phyloP scores from a whole-genome alignment of 345 rosid species.

The Ceriops tagal region DNA sequence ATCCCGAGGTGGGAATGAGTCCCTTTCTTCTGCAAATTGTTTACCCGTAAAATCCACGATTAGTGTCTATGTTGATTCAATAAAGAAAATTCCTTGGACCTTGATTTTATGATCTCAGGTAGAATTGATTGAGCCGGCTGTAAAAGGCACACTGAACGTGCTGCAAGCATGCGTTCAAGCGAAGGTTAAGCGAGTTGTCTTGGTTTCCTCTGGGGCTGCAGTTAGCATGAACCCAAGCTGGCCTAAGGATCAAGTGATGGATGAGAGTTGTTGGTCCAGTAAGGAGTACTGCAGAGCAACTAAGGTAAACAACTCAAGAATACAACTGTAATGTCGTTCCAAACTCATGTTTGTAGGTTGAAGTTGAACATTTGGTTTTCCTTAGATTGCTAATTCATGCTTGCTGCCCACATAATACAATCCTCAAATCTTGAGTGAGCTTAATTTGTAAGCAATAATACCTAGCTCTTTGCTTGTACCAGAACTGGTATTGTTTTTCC shows the following conservation, averaged over 20 bases:
- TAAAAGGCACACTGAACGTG: slow-evolving; percentile 64
- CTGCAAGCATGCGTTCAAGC: slow-evolving; percentile 57
- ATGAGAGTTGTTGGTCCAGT: slow-evolving; percentile 67
- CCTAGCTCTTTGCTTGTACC: slow-evolving; percentile 10
- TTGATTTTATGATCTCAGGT: slow-evolving; percentile 25
- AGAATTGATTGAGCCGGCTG: slow-evolving; percentile 60
- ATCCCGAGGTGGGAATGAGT: slow-evolving; percentile 29
- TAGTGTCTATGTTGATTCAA: background rate
- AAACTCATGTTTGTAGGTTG: background rate
- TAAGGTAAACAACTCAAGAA: slow-evolving; percentile 28
- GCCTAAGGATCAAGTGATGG: slow-evolving; percentile 45
- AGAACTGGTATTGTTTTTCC: slow-evolving; percentile 72
- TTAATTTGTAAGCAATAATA: slow-evolving; percentile 3
- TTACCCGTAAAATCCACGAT: background rate
- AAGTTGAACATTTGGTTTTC: background rate
- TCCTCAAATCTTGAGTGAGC: background rate
- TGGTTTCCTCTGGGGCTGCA: slow-evolving; percentile 61
- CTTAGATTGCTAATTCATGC: background rate
- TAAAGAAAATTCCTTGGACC: background rate
- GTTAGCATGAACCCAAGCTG: slow-evolving; percentile 49
- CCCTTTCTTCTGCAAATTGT: background rate
- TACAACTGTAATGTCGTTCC: background rate
- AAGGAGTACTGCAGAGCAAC: slow-evolving; percentile 47
- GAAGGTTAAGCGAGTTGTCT: slow-evolving; percentile 53
- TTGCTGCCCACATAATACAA: no score